These are phyloP conservation scores for Penicillium diatomitis DNA, from an alignment of 495 filamentous ascomycete species.

Conservation along the genomic window DNA sequence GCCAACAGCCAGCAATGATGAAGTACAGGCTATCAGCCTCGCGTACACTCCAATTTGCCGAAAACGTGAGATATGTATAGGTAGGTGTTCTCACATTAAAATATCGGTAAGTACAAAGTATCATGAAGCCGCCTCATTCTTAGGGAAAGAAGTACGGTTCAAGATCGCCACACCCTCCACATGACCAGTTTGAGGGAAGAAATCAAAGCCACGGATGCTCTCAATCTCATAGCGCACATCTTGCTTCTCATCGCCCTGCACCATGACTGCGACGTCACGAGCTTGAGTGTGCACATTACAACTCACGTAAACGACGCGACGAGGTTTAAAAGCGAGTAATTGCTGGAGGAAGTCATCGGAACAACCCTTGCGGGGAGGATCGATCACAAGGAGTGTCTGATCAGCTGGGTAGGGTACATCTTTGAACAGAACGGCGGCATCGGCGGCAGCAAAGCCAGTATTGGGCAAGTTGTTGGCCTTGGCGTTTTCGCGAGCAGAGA, in stretches of 20 bases:
- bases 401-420: slow-evolving; percentile 58
- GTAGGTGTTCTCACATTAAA: too few species aligned
- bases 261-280: slow-evolving; percentile 76
- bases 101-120: too few species aligned
- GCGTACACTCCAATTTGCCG: too few species aligned
- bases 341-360: slow-evolving; percentile 76
- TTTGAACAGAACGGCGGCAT: slow-evolving; percentile 74
- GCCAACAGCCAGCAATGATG: too few species aligned
- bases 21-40: too few species aligned
- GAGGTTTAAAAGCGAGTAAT: slow-evolving; percentile 64
- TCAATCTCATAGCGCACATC: slow-evolving; percentile 73
- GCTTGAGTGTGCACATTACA: slow-evolving; percentile 99
- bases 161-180: slow-evolving; percentile 90
- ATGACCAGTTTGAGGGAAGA: slow-evolving; percentile 96
- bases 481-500: slow-evolving; percentile 70
- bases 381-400: slow-evolving; percentile 82
- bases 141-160: slow-evolving; percentile 24
- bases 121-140: slow-evolving; percentile 1
- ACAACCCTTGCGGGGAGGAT: slow-evolving; percentile 92
- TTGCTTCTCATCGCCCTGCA: slow-evolving; percentile 49
- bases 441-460: slow-evolving; percentile 73
- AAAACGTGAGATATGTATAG: too few species aligned
- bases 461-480: slow-evolving; percentile 58
- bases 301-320: slow-evolving; percentile 81
- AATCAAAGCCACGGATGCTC: slow-evolving; percentile 88